Evolutionary conservation across 805 yeast genomes (phyloP).

Genomic region (Myxozyma melibiosi): DNA sequence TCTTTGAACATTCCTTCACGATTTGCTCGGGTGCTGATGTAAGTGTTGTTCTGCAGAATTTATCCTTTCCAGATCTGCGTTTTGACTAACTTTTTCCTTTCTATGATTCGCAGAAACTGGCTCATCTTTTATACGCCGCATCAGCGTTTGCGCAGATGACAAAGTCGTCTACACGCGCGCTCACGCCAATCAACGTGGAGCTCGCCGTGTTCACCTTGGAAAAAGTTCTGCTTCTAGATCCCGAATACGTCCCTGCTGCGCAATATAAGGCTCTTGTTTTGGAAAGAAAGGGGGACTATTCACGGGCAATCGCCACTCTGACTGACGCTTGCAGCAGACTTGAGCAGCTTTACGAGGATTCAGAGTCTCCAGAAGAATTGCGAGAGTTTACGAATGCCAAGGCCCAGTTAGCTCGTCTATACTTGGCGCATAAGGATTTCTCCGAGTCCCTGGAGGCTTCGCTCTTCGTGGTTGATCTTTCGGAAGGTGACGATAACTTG

Average conservation of each 20-base stretch:
- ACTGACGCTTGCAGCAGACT: conserved; percentile 50
- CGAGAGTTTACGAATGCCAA: conserved; percentile 60
- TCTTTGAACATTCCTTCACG: conserved; percentile 77
- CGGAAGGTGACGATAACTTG: conserved; percentile 32
- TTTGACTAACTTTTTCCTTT: neutral
- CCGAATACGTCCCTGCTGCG: conserved; percentile 38
- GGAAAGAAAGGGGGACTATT: conserved; percentile 72
- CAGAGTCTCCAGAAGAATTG: conserved; percentile 53
- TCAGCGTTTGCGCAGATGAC: conserved; percentile 45
- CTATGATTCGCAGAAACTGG: conserved; percentile 47
- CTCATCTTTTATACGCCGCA: conserved; percentile 73
- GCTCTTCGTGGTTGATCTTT: conserved; percentile 49
- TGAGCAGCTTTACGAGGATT: conserved; percentile 59
- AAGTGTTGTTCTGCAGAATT: neutral
- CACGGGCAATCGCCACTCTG: conserved; percentile 54
- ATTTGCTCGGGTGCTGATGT: conserved; percentile 72
- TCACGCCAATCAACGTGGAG: conserved; percentile 26
- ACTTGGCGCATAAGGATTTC: conserved; percentile 61
- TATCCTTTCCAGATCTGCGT: neutral
- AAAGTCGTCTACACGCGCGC: conserved; percentile 35
- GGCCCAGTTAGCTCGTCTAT: conserved; percentile 70
- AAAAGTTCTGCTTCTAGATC: conserved; percentile 55
- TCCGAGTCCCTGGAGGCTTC: conserved; percentile 59
- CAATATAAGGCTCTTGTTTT: conserved; percentile 40
- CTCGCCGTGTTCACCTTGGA: conserved; percentile 39